Evolutionary conservation across 2,329 filamentous ascomycete genomes (phyloP).

Genomic region (Cladosporium sp.): DNA sequence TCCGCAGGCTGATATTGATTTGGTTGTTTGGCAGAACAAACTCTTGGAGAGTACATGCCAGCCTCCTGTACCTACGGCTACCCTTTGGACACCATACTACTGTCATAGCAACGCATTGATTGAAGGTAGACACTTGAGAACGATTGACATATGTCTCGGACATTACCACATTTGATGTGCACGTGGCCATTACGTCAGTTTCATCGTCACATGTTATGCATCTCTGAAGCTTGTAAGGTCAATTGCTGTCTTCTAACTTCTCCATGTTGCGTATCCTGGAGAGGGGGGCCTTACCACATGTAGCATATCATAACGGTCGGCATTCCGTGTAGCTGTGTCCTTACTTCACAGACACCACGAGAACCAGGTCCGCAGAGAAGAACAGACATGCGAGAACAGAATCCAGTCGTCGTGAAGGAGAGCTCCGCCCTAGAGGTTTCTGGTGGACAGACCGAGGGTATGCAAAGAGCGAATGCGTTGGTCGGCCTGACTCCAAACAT

Average conservation of each 20-base stretch:
- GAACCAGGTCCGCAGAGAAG: neutral
- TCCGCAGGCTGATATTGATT: neutral
- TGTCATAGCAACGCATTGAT: neutral
- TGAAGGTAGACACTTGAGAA: neutral
- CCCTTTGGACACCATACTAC: neutral
- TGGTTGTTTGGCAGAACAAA: neutral
- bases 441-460: constrained; percentile 52
- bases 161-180: neutral
- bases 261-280: neutral
- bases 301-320: neutral
- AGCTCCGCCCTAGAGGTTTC: constrained; percentile 48
- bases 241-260: neutral
- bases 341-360: neutral
- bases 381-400: constrained; percentile 28
- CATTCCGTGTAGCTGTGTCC: neutral
- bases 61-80: neutral
- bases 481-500: constrained; percentile 65
- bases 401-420: constrained; percentile 57
- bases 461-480: constrained; percentile 60
- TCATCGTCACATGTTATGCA: constrained; percentile 3
- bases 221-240: neutral
- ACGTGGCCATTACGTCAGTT: constrained; percentile 10
- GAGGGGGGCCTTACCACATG: neutral
- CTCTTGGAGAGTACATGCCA: neutral
- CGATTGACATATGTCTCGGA: neutral